Conservation (phyloP, 352 stramenopile genomes). For the Phytophthora palmivora region DNA sequence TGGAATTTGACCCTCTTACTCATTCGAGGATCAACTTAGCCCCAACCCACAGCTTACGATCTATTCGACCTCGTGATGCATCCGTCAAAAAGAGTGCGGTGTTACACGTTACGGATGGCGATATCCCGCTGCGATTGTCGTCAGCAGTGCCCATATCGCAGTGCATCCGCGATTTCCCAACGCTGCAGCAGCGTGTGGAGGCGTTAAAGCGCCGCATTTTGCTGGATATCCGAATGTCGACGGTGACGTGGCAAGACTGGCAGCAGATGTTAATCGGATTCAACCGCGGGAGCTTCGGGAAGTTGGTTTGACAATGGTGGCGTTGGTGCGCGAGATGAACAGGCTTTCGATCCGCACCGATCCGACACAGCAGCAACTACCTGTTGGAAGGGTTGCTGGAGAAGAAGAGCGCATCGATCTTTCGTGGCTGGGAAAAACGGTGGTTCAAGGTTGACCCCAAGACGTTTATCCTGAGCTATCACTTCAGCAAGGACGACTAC, state of each 20-base stretch:
- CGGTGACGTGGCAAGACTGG: slow-evolving; percentile 47
- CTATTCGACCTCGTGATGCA: slow-evolving; percentile 12
- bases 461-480: slow-evolving; percentile 74
- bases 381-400: slow-evolving; percentile 75
- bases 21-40: slow-evolving; percentile 16
- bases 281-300: slow-evolving; percentile 44
- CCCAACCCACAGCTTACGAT: slow-evolving; percentile 5
- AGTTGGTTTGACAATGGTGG: slow-evolving; percentile 57
- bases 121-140: slow-evolving; percentile 12
- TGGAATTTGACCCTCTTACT: slow-evolving; percentile 11
- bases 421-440: slow-evolving; percentile 70
- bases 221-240: slow-evolving; percentile 48
- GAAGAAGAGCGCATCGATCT: slow-evolving; percentile 83
- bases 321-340: slow-evolving; percentile 65
- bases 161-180: slow-evolving; percentile 49
- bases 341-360: slow-evolving; percentile 48
- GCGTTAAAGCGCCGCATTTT: slow-evolving; percentile 55
- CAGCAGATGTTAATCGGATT: slow-evolving; percentile 50
- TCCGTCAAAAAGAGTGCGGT: slow-evolving; percentile 3
- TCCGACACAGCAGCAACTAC: slow-evolving; percentile 42
- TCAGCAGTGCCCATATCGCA: slow-evolving; percentile 22
- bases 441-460: slow-evolving; percentile 77
- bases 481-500: slow-evolving; percentile 72
- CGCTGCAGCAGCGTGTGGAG: slow-evolving; percentile 65
- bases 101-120: slow-evolving; percentile 3